Evolutionary conservation across 75 land plant species (phyloP), one percentile per base, ranked within the genome.

Genomic region (Picea sitchensis): DNA sequence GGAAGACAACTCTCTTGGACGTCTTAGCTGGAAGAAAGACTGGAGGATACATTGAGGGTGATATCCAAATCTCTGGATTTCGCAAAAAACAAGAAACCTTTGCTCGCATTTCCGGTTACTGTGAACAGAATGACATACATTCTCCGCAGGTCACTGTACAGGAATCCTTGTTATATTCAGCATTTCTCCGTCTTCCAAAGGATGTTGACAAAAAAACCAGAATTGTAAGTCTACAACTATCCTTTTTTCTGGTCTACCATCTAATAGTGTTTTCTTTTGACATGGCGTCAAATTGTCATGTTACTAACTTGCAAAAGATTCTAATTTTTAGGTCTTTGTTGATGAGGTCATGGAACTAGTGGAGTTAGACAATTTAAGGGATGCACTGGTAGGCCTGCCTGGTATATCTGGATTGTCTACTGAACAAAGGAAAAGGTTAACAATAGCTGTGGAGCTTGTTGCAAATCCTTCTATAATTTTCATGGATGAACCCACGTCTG

Each of bases 1-100:
- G 98, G 38, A 95, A 95, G 79, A 91, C 98, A n/a, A 93, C 98
- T 44, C 76, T 95, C 21, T 93, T 95, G 98, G 98, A 95, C 80
- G 98, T 95, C 13, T 88, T 95, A n/a, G 92, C 98, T 60, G 98
- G 96, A 7, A 83, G 98, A 71, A 95, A 95, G 78, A 95, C 98
- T 14, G 89, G 94, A 38, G 96, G 96, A 6, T 91, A 88, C 61
- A 91, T 90, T 58, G 98, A 95, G 76, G 98, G 98, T 0, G 92
- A 93, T 59, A 91, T 95, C 54, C 85, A 79, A 32, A 89, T 95
- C 11, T 85, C 92, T 15, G 96, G 98, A 31, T 86, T 83, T 63
- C 88, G 90, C 3, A 93, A 95, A 75, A 83, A 63, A 56, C 98
- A 95, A 59, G 54, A 78, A 21, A 93, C 94, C 1, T 93, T 95